Conservation (phyloP, 2,329 filamentous ascomycete genomes). For the Penicillium sp. region DNA sequence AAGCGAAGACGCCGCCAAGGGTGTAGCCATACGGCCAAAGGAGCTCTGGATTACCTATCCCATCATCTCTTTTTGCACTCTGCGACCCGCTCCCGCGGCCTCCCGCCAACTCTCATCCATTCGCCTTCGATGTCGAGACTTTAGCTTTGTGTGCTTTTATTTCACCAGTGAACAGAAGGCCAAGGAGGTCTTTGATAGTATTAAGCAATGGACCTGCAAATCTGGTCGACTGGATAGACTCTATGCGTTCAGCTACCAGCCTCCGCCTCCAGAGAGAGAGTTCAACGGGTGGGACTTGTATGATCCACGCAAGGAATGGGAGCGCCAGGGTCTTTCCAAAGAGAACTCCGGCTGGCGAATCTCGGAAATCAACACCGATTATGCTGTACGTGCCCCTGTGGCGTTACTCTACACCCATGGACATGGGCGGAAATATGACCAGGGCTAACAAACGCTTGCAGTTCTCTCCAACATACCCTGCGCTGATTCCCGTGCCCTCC, state of each 20-base stretch:
- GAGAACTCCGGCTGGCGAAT: slow-evolving; percentile 87
- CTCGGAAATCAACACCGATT: slow-evolving; percentile 86
- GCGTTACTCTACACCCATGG: not conserved
- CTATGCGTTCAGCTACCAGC: slow-evolving; percentile 84
- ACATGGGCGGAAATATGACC: not conserved
- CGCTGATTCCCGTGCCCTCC: slow-evolving; percentile 78
- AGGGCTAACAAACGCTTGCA: slow-evolving; percentile 29
- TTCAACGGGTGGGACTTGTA: slow-evolving; percentile 84
- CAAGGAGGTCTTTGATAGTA: slow-evolving; percentile 83
- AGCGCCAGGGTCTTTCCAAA: slow-evolving; percentile 80
- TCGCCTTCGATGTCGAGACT: slow-evolving; percentile 86
- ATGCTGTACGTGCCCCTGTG: slow-evolving; percentile 53
- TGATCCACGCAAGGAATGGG: slow-evolving; percentile 81
- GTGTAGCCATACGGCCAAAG: slow-evolving; percentile 52
- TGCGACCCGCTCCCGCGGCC: slow-evolving; percentile 70
- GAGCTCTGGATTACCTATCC: slow-evolving; percentile 95
- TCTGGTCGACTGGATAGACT: slow-evolving; percentile 82
- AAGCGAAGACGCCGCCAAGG: slow-evolving; percentile 43
- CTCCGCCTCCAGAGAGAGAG: slow-evolving; percentile 70
- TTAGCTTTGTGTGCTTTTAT: slow-evolving; percentile 89
- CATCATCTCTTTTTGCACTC: slow-evolving; percentile 78
- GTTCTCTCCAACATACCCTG: slow-evolving; percentile 93
- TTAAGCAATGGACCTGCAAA: slow-evolving; percentile 78
- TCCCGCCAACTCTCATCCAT: slow-evolving; percentile 77
- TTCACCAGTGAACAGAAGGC: slow-evolving; percentile 74